Evolutionary conservation across 208 protist genomes (phyloP).

Genomic region (Wallacemonas rigidus): DNA sequence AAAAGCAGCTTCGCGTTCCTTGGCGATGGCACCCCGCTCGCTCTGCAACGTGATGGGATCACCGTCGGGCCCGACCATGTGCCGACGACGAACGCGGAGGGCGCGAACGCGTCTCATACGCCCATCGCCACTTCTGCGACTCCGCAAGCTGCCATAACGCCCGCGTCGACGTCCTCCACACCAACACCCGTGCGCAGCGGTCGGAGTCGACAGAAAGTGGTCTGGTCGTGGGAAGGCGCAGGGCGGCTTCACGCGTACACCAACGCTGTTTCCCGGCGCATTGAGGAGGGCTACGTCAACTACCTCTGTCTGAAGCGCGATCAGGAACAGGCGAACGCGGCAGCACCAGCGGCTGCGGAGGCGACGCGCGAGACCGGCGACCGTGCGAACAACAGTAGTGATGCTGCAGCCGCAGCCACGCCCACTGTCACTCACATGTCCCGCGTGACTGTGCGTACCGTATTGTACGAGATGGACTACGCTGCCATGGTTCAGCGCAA

Average conservation of each 20-base stretch:
- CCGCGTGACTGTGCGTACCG: background rate
- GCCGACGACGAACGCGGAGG: background rate
- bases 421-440: background rate
- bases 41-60: constrained; percentile 13
- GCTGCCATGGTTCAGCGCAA: constrained; percentile 21
- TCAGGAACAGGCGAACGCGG: background rate
- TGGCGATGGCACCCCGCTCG: constrained; percentile 2
- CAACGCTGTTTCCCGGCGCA: constrained; percentile 6
- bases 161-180: background rate
- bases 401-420: background rate
- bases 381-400: too few species aligned
- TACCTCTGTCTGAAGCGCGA: constrained; percentile 11
- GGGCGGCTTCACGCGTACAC: constrained; percentile 9
- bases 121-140: background rate
- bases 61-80: background rate
- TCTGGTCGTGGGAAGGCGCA: constrained; percentile 14
- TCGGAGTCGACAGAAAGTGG: background rate
- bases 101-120: too few species aligned
- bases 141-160: background rate
- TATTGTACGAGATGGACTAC: constrained; percentile 16
- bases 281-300: constrained; percentile 17
- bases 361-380: too few species aligned
- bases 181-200: background rate
- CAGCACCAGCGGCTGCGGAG: too few species aligned
- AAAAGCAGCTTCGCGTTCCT: constrained; percentile 1